Percentiles rank a stretch among this genome's conserved stretches.
These are phyloP conservation scores for Luffa aegyptiaca DNA, from an alignment of 306 rosid species.

Conservation along the genomic window DNA sequence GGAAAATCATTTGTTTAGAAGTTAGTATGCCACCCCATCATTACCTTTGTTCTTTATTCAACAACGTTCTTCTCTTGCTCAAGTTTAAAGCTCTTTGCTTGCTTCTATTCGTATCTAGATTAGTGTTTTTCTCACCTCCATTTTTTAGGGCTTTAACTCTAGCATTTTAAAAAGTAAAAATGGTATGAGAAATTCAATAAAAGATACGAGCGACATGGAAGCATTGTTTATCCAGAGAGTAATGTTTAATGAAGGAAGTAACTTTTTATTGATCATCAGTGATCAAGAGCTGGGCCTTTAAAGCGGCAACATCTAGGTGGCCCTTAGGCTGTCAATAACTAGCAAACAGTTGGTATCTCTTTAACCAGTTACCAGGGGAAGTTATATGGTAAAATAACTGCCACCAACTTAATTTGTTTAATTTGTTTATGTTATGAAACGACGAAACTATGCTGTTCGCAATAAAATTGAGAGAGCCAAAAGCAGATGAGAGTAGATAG, in stretches of 20 bases:
- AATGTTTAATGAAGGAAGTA: background rate
- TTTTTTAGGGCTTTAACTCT: background rate
- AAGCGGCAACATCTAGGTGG: background rate
- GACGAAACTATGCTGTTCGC: background rate
- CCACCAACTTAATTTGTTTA: background rate
- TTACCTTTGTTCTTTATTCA: background rate
- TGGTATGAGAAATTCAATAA: background rate
- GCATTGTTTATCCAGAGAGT: background rate
- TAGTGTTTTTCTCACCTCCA: background rate
- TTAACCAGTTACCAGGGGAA: background rate
- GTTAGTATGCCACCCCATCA: constrained; percentile 30
- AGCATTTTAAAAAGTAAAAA: background rate
- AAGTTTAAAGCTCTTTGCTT: background rate
- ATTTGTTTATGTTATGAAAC: background rate
- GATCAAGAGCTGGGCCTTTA: background rate
- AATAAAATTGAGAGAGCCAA: background rate
- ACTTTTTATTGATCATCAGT: background rate
- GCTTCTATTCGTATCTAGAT: background rate
- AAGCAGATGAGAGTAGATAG: background rate
- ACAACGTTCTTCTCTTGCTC: background rate
- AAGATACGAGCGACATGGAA: background rate
- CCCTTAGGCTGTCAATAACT: background rate
- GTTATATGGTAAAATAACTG: background rate
- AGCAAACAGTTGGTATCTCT: background rate
- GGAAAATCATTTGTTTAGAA: constrained; percentile 85